Percentiles rank a stretch among this genome's conserved stretches.
Conservation (phyloP, 2,329 filamentous ascomycete genomes). For the Ambrosiella beaveri region DNA sequence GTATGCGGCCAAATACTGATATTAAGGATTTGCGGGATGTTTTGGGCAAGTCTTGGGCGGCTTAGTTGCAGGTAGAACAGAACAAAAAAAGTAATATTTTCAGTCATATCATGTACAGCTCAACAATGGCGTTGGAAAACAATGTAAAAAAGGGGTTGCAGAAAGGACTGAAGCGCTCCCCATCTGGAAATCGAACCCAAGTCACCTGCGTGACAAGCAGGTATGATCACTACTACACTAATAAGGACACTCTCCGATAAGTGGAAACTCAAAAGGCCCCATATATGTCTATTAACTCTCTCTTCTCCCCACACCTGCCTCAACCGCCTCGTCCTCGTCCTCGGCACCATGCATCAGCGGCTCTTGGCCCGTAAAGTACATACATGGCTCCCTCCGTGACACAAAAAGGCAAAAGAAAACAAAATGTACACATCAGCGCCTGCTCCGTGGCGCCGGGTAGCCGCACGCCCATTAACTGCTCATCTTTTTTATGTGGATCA, state of each 20-base stretch:
- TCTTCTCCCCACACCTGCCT: not conserved
- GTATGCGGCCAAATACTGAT: slow-evolving; percentile 14
- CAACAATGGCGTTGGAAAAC: no score
- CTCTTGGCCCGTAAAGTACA: not conserved
- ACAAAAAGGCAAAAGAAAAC: not conserved
- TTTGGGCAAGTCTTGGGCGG: no score
- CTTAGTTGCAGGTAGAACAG: not conserved
- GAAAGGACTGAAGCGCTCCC: not conserved
- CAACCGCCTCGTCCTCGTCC: not conserved
- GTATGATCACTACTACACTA: not conserved
- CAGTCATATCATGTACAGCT: no score
- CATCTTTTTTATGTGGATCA: no score
- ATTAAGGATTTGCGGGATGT: slow-evolving; percentile 16
- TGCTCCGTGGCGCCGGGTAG: no score
- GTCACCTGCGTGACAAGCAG: not conserved
- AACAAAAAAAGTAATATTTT: not conserved
- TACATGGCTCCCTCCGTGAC: not conserved
- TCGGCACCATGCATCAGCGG: not conserved
- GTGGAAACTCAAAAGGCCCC: not conserved
- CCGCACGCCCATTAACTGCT: no score
- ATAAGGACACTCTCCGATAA: no score
- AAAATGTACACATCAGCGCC: no score
- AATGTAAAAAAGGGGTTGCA: no score
- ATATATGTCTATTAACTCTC: not conserved
- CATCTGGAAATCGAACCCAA: not conserved